These are phyloP conservation scores for Dendryphion nanum DNA, from an alignment of 2,329 filamentous ascomycete species.

Conservation along the genomic window DNA sequence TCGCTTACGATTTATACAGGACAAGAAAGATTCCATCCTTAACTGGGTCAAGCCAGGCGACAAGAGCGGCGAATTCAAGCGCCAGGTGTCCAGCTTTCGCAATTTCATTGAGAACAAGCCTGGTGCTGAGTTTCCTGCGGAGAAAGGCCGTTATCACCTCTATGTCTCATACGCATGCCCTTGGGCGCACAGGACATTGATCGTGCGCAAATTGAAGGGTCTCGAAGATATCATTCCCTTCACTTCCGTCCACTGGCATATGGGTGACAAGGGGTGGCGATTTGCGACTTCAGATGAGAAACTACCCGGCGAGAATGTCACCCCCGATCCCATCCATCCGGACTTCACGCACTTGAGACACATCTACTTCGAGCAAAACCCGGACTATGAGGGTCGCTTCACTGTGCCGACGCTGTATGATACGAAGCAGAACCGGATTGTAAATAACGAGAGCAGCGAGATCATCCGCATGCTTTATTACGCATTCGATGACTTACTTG, in stretches of 20 bases:
- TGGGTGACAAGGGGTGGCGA: conserved; percentile 65
- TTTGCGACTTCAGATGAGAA: conserved; percentile 68
- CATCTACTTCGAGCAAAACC: conserved; percentile 74
- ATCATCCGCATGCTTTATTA: conserved; percentile 88
- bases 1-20: conserved; percentile 3
- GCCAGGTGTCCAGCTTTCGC: conserved; percentile 79
- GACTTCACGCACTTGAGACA: conserved; percentile 73
- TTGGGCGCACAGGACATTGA: conserved; percentile 87
- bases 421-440: conserved; percentile 71
- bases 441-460: conserved; percentile 89
- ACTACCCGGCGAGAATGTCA: conserved; percentile 55
- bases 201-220: conserved; percentile 86
- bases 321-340: conserved; percentile 62
- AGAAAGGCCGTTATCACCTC: conserved; percentile 89
- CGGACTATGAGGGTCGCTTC: conserved; percentile 73
- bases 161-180: conserved; percentile 94
- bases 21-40: conserved; percentile 57
- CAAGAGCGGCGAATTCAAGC: conserved; percentile 88
- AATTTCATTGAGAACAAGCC: conserved; percentile 72
- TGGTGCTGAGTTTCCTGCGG: conserved; percentile 74
- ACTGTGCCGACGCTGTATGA: conserved; percentile 88
- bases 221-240: conserved; percentile 78
- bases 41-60: conserved; percentile 79
- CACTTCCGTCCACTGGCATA: conserved; percentile 88
- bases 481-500: conserved; percentile 67